phyloP scores from a whole-genome alignment of 805 yeast genomes.

The Saturnispora quitensis region DNA sequence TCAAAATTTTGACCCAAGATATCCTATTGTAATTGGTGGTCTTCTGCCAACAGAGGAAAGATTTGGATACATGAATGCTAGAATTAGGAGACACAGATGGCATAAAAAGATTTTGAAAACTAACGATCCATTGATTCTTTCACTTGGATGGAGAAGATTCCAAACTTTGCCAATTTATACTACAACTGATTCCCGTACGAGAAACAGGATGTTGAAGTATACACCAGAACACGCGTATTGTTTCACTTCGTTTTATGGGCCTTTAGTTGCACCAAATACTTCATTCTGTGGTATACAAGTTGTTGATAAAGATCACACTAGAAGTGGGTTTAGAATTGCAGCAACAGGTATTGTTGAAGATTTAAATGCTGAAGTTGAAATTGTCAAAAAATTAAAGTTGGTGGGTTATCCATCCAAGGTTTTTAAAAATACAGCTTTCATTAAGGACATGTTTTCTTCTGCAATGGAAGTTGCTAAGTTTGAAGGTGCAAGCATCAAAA shows the following conservation, averaged over 20 bases:
- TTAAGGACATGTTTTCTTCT: conserved; percentile 91
- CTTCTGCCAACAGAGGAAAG: conserved; percentile 82
- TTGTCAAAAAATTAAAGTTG: conserved; percentile 89
- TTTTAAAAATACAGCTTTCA: conserved; percentile 92
- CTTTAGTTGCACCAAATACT: conserved; percentile 93
- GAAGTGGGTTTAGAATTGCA: conserved; percentile 87
- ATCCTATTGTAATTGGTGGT: conserved; percentile 87
- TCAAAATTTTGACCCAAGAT: conserved; percentile 75
- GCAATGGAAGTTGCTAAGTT: conserved; percentile 93
- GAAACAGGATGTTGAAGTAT: conserved; percentile 95
- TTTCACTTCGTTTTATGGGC: conserved; percentile 93
- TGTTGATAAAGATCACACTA: conserved; percentile 74
- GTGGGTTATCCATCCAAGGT: conserved; percentile 93
- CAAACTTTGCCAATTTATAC: conserved; percentile 95
- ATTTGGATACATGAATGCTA: conserved; percentile 85
- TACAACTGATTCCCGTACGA: conserved; percentile 92
- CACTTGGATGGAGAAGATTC: conserved; percentile 97
- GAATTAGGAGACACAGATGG: conserved; percentile 98
- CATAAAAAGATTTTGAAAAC: conserved; percentile 92
- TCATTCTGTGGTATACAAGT: conserved; percentile 93
- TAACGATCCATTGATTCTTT: conserved; percentile 88
- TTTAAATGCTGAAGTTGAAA: conserved; percentile 80
- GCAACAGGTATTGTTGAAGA: conserved; percentile 97
- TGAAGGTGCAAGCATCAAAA: conserved; percentile 95
- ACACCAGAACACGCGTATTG: conserved; percentile 98